Percentiles rank a stretch among this genome's conserved stretches.
Evolutionary conservation across 306 rosid genomes (phyloP).

Genomic region (Nissolia schottii): DNA sequence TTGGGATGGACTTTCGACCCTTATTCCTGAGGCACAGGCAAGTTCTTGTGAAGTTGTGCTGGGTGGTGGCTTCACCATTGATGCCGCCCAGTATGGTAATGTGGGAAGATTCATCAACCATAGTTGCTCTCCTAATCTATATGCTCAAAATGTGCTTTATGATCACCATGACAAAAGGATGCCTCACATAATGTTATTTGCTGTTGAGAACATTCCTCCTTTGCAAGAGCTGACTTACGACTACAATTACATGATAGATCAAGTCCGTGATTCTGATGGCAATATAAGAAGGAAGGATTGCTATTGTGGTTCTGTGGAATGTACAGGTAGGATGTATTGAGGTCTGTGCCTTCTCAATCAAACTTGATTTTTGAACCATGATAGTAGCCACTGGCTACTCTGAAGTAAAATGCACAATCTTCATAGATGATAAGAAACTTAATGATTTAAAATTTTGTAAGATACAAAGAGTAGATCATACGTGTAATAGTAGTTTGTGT

Average conservation of each 20-base stretch:
- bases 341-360: background rate
- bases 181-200: constrained; percentile 91
- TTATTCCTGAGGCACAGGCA: constrained; percentile 49
- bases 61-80: constrained; percentile 74
- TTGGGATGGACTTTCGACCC: constrained; percentile 67
- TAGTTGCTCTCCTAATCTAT: constrained; percentile 92
- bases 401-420: too few relatives aligned
- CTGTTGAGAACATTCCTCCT: constrained; percentile 95
- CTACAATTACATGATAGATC: constrained; percentile 71
- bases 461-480: background rate
- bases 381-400: background rate
- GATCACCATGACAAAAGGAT: constrained; percentile 81
- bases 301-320: constrained; percentile 75
- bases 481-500: background rate
- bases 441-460: background rate
- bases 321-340: constrained; percentile 89
- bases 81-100: constrained; percentile 72
- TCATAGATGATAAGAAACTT: too few relatives aligned
- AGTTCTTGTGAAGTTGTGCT: constrained; percentile 44
- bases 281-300: constrained; percentile 75
- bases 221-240: constrained; percentile 79
- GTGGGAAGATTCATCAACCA: constrained; percentile 93
- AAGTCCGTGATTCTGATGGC: constrained; percentile 71
- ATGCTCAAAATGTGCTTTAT: constrained; percentile 83
- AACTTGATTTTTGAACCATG: background rate